Base-by-base conservation (phyloP, 306 rosid species). In the Ormosia semicastrata region DNA sequence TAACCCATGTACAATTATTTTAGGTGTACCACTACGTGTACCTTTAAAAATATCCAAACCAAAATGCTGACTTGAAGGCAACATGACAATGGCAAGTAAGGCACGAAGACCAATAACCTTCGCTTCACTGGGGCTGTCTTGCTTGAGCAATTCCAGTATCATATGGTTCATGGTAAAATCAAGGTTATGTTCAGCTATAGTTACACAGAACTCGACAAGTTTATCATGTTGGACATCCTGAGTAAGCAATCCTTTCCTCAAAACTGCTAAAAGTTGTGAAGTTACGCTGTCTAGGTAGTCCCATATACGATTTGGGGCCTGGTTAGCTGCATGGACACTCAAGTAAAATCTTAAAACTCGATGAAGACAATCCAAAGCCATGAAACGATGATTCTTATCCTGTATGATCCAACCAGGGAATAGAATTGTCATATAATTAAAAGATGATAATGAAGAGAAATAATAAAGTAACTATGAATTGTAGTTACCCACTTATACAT, bases 341-440 rank as follows among this genome's bases (percentile, higher is more conserved):
- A 96, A 89, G 84, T 96, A 96, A 83, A 96, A 96, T 87, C 98
- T 92, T 83, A 94, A 85, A 73, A 96, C 98, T 78, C 98, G 94
- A 85, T 96, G 99, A 83, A 96, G 99, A 88, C 98, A 96, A 89
- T 94, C 97, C 91, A 96, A 86, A 62, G 99, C 98, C 98, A 94
- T 96, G 87, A 89, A 96, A 6, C 99, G 97, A 56, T 96, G 98
- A 82, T 94, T 96, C 84, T 96, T 96, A 86, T 96, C 99, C 99
- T 96, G 92, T 87, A 91, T 53, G 65, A 86, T 84, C 39, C 86
- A 90, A 81, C 70, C 68, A 89, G 70, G 83, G 81, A 58, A 69
- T 67, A 83, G 77, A 65, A 54, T 74, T 59, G 76, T 86, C 59
- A 85, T 62, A 77, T 47, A 85, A 71, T 76, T 80, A 14, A 62